phyloP scores from a whole-genome alignment of 345 rosid genomes.

The Bruguiera gymnorhiza region DNA sequence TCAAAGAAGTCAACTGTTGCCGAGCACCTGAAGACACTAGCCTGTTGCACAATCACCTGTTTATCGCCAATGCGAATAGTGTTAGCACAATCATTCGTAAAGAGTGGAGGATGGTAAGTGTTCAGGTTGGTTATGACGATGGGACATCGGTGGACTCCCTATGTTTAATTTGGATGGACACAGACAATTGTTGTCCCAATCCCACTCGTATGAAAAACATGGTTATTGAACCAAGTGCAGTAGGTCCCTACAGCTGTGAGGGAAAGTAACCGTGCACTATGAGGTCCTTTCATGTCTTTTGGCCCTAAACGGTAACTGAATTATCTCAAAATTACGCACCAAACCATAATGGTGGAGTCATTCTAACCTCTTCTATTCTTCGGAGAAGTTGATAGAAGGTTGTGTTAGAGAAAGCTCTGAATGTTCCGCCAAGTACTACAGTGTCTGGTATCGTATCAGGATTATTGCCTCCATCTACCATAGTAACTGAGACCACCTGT shows the following conservation, averaged over 20 bases:
- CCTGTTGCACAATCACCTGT: constrained; percentile 78
- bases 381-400: constrained; percentile 62
- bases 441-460: constrained; percentile 45
- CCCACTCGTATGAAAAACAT: too few species aligned
- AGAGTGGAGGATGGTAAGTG: too few species aligned
- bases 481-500: constrained; percentile 84
- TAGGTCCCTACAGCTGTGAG: too few species aligned
- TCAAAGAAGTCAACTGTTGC: constrained; percentile 72
- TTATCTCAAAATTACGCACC: too few species aligned
- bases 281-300: too few species aligned
- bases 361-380: constrained; percentile 65
- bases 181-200: too few species aligned
- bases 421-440: constrained; percentile 71
- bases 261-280: background rate
- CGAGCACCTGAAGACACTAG: constrained; percentile 58
- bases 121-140: too few species aligned
- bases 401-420: constrained; percentile 74
- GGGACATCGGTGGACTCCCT: too few species aligned
- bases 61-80: background rate
- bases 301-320: too few species aligned
- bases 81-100: background rate
- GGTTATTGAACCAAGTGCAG: too few species aligned
- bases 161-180: too few species aligned
- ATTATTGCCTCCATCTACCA: constrained; percentile 57
- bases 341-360: background rate